These are phyloP conservation scores for Pseudonitzschia pungens DNA, from an alignment of 108 stramenopile genomes.

Conservation along the genomic window DNA sequence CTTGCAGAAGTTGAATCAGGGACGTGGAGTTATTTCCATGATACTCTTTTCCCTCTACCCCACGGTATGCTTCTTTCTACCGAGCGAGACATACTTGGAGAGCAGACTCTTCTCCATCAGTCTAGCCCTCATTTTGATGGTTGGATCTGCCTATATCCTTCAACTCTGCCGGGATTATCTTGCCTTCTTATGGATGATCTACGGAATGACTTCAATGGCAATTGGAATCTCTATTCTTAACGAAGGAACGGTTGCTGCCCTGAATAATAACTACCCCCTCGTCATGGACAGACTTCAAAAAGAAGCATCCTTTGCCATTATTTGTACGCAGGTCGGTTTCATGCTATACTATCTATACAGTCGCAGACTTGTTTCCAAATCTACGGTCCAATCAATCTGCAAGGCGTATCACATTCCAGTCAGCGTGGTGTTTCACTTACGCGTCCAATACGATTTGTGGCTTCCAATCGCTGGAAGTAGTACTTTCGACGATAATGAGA, in stretches of 20 bases:
- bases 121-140: not conserved
- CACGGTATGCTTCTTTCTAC: not conserved
- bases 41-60: constrained; percentile 1
- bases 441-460: not conserved
- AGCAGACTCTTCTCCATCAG: not conserved
- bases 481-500: no score
- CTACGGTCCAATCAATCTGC: constrained; percentile 20
- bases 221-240: not conserved
- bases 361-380: constrained; percentile 27
- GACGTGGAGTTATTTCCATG: constrained; percentile 3
- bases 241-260: not conserved
- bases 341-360: constrained; percentile 29
- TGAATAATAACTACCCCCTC: not conserved
- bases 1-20: constrained; percentile 11
- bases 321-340: constrained; percentile 34
- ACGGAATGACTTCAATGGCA: constrained; percentile 11
- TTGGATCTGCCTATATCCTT: not conserved
- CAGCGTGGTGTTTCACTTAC: not conserved
- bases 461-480: no score
- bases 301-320: constrained; percentile 25
- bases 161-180: constrained; percentile 1
- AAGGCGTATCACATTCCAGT: constrained; percentile 27
- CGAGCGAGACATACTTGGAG: not conserved
- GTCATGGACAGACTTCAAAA: constrained; percentile 17
- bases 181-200: not conserved